Evolutionary conservation across 257 asterid species (phyloP), one percentile per base, ranked within the genome.

Genomic region (Linaria vulgaris): DNA sequence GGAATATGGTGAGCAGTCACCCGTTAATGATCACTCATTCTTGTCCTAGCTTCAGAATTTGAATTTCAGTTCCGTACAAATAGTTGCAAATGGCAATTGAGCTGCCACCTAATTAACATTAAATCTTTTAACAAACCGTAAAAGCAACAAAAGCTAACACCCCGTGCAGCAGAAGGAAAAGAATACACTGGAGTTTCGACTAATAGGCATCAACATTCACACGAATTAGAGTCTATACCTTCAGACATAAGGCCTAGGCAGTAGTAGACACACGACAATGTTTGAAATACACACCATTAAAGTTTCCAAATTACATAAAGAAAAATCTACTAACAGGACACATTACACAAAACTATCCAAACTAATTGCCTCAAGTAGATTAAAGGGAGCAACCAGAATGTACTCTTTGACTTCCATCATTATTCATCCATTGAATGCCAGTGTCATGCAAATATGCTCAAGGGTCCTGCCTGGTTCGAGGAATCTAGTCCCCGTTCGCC

Each of bases 401-500:
- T 69, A 56, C 49, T 60, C n/a, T 27, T 9, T 12, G 47, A 61
- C 43, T 27, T 70, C 62, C 49, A 43, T 64, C 15, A 24, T 16
- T 12, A 23, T 51, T 13, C 19, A 14, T 23, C 25, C 69, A 53
- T 68, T 23, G 5, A 43, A 55, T 37, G 48, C 55, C 52, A 47
- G 15, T 25, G n/a, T 77, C 84, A 88, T 0, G 89, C 96, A 47
- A 80, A 83, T 70, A 88, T 83, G 82, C 96, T 80, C 59, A 88
- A 62, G 3, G 83, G 79, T 43, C 96, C 96, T 9, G 95, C 59
- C 74, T 78, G 87, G 71, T 81, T 84, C 41, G 96, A 84, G 13
- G 96, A 86, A 72, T 81, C 94, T n/a, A 89, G 87, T 69, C 96
- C 94, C 9, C 95, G 88, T 70, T 81, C 91, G 9, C 77, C 84